Conservation (phyloP, 352 stramenopile genomes). For the Pelagophyceae sp. region DNA sequence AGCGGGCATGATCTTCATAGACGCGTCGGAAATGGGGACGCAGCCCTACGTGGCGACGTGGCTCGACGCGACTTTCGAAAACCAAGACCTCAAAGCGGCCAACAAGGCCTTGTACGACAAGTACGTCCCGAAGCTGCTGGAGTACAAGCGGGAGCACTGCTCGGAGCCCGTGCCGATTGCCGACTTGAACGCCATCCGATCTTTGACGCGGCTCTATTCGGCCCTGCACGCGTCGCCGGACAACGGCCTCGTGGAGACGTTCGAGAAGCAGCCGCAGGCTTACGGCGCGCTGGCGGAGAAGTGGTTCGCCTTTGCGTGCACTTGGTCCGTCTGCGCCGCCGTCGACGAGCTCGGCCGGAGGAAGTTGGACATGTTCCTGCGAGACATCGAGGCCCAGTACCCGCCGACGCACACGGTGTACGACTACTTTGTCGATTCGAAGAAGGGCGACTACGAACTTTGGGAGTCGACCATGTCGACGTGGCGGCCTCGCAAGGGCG, state of each 20-base stretch:
- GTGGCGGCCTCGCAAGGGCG: constrained; percentile 37
- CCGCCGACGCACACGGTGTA: constrained; percentile 78
- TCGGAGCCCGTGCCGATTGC: constrained; percentile 48
- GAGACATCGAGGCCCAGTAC: constrained; percentile 80
- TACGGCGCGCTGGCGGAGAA: constrained; percentile 38
- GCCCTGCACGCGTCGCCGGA: constrained; percentile 20
- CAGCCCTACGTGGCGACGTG: neutral
- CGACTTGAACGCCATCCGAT: constrained; percentile 73
- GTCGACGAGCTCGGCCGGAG: constrained; percentile 68
- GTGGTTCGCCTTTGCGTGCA: constrained; percentile 73
- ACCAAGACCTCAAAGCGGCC: neutral
- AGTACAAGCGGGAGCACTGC: constrained; percentile 46
- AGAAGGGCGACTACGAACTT: constrained; percentile 43
- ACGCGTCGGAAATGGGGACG: constrained; percentile 46
- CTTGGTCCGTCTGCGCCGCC: constrained; percentile 80
- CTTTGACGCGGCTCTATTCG: constrained; percentile 62
- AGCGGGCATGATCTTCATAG: constrained; percentile 84
- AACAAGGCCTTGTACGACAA: constrained; percentile 62
- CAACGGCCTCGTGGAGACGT: constrained; percentile 20
- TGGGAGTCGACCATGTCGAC: constrained; percentile 38
- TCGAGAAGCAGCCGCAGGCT: neutral
- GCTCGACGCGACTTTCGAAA: neutral
- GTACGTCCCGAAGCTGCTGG: constrained; percentile 71
- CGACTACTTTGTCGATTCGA: constrained; percentile 77
- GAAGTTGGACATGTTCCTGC: constrained; percentile 72